phyloP scores from a whole-genome alignment of 495 filamentous ascomycete species.

The Talaromyces ruber region DNA sequence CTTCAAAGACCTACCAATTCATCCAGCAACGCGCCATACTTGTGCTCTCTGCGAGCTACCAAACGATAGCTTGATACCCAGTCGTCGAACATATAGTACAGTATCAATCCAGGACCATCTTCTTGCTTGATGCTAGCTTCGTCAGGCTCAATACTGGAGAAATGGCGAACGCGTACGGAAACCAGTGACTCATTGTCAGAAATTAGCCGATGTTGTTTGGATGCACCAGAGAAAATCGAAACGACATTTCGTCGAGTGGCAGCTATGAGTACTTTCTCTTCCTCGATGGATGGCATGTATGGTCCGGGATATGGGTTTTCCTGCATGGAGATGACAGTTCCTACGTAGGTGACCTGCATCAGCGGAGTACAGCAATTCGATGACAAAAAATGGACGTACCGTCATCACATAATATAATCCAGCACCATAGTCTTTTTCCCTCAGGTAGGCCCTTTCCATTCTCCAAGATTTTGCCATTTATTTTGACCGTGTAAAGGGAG shows the following conservation, averaged over 20 bases:
- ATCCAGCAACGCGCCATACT: slow-evolving; percentile 50
- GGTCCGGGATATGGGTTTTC: slow-evolving; percentile 54
- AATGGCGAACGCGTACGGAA: slow-evolving; percentile 42
- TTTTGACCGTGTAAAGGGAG: slow-evolving; percentile 53
- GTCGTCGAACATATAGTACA: slow-evolving; percentile 86
- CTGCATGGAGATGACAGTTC: slow-evolving; percentile 70
- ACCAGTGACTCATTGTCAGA: slow-evolving; percentile 38
- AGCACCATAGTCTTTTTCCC: slow-evolving; percentile 63
- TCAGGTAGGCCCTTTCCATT: slow-evolving; percentile 46
- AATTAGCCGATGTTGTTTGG: slow-evolving; percentile 32
- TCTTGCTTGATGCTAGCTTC: slow-evolving; percentile 34
- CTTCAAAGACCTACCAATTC: slow-evolving; percentile 38
- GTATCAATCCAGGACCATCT: slow-evolving; percentile 67
- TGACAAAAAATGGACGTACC: slow-evolving; percentile 28
- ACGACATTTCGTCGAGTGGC: slow-evolving; percentile 59
- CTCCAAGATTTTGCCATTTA: slow-evolving; percentile 15
- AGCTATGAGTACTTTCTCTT: slow-evolving; percentile 32
- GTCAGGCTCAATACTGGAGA: slow-evolving; percentile 20
- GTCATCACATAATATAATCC: slow-evolving; percentile 76
- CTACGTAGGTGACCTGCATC: slow-evolving; percentile 18
- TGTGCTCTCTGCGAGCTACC: slow-evolving; percentile 50
- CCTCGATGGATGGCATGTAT: slow-evolving; percentile 17
- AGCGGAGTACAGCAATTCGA: neutral
- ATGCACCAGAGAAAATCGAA: slow-evolving; percentile 65
- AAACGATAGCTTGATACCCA: slow-evolving; percentile 64